Conservation (phyloP, 202 grass and related monocot genomes). For the Panicum virgatum region DNA sequence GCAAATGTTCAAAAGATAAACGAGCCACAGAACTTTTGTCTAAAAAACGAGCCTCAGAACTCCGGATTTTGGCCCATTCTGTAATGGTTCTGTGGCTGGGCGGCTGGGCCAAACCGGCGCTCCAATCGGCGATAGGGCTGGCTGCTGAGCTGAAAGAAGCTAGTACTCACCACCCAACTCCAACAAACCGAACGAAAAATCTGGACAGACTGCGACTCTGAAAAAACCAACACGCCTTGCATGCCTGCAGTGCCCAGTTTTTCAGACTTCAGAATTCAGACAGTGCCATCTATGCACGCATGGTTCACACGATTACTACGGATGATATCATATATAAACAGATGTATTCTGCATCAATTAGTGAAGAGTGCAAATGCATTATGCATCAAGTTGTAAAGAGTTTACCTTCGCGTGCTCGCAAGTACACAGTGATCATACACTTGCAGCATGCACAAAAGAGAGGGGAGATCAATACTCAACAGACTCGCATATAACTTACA, state of each 20-base stretch:
- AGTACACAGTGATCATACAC: slow-evolving; percentile 31
- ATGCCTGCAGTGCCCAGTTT: not conserved
- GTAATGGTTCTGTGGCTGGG: not conserved
- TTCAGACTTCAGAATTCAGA: not conserved
- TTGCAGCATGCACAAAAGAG: not conserved
- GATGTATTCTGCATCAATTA: too few species aligned
- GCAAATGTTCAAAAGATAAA: not conserved
- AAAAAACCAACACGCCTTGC: not conserved
- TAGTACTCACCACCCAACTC: not conserved
- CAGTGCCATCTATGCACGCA: not conserved
- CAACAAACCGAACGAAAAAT: not conserved
- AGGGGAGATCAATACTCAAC: not conserved
- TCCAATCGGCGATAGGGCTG: not conserved
- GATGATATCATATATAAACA: too few species aligned
- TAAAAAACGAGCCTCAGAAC: too few species aligned
- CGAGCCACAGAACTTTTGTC: too few species aligned
- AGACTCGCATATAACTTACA: slow-evolving; percentile 13
- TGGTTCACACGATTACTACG: not conserved
- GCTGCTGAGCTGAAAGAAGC: not conserved
- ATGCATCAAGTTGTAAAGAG: not conserved
- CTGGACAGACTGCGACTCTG: not conserved
- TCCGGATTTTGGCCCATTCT: not conserved
- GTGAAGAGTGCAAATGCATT: too few species aligned
- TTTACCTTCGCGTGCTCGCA: not conserved
- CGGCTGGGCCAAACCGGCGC: not conserved